Conservation (phyloP, 2,329 filamentous ascomycete genomes). For the Venturia effusa region DNA sequence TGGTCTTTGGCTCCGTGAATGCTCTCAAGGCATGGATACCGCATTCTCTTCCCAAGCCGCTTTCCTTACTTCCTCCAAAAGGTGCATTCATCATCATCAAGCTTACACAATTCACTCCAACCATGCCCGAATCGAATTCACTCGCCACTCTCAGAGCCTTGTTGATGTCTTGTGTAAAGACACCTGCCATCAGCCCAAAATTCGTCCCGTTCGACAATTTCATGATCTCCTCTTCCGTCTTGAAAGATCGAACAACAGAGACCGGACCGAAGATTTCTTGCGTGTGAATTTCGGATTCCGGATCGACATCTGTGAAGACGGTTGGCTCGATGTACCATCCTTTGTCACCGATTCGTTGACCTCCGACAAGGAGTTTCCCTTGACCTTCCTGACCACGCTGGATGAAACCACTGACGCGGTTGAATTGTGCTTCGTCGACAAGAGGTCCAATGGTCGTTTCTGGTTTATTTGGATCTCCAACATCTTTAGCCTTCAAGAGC, state of each 20-base stretch:
- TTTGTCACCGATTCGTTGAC: slow-evolving; percentile 11
- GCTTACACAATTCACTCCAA: slow-evolving; percentile 24
- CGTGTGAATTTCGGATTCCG: slow-evolving; percentile 24
- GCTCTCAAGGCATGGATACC: slow-evolving; percentile 36
- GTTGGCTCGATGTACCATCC: slow-evolving; percentile 17
- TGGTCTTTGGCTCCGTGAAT: slow-evolving; percentile 41
- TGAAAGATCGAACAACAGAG: slow-evolving; percentile 24
- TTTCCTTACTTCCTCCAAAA: slow-evolving; percentile 42
- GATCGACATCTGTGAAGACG: slow-evolving; percentile 25
- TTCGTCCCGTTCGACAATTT: slow-evolving; percentile 27
- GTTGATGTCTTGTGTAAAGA: slow-evolving; percentile 30
- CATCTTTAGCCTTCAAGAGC: slow-evolving; percentile 20
- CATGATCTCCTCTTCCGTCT: slow-evolving; percentile 29
- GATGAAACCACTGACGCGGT: slow-evolving; percentile 13
- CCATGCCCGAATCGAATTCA: slow-evolving; percentile 16
- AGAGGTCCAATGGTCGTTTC: slow-evolving; percentile 23
- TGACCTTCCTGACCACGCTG: slow-evolving; percentile 13
- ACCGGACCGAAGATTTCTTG: slow-evolving; percentile 31
- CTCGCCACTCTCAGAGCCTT: slow-evolving; percentile 15
- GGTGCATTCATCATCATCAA: slow-evolving; percentile 30
- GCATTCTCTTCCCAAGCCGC: slow-evolving; percentile 39
- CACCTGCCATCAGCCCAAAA: slow-evolving; percentile 27
- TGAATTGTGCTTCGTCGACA: slow-evolving; percentile 13
- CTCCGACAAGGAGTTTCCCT: slow-evolving; percentile 13
- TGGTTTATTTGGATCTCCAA: slow-evolving; percentile 22